Base-by-base conservation (phyloP, 2,329 filamentous ascomycete species). In the Penicillium polonicum region DNA sequence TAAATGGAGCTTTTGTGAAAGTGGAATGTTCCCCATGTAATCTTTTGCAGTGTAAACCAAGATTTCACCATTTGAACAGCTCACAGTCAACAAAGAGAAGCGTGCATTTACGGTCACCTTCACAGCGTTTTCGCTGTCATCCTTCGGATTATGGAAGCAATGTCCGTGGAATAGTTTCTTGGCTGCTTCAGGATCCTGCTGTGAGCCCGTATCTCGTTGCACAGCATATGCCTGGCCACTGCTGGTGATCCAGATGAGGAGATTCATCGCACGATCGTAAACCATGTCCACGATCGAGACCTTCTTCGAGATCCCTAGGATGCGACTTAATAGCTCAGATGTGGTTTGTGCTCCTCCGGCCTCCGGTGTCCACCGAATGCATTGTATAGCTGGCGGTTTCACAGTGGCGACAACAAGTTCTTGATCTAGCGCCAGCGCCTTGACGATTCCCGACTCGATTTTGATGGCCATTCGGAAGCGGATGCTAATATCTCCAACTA, bases 381-480 rank as follows among this genome's bases (percentile, higher is more conserved):
- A 97, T 74, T 99, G 94, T 17, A 97, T 86, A n/a, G 94, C 93
- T 0, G 92, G 88, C 4, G 94, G 94, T 70, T 94, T 96, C 57
- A 86, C 82, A 0, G 94, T 99, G 5, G 94, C 91, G 52, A 99
- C 92, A 23, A 97, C 82, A 41, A 99, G 80, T 74, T 97, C 94
- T 55, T 96, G 91, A 64, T 97, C 94, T 23, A 97, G 82, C 2
- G 94, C 93, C 54, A 97, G 78, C 12, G 90, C 91, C 68, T 88
- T 90, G 65, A 88, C 87, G 66, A 99, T 97, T 2, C 94, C 94
- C 3, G 94, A 94, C 75, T 99, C 94, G 19, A 99, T 91, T 72
- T 96, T 95, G 70, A 99, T 97, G 15, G 96, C 93, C 90, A 97
- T 96, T 57, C 93, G 86, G 75, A 99, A 99, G 12, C 91, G 89